Base-by-base conservation (phyloP, 305 asterid species). In the Rubia tinctorum region DNA sequence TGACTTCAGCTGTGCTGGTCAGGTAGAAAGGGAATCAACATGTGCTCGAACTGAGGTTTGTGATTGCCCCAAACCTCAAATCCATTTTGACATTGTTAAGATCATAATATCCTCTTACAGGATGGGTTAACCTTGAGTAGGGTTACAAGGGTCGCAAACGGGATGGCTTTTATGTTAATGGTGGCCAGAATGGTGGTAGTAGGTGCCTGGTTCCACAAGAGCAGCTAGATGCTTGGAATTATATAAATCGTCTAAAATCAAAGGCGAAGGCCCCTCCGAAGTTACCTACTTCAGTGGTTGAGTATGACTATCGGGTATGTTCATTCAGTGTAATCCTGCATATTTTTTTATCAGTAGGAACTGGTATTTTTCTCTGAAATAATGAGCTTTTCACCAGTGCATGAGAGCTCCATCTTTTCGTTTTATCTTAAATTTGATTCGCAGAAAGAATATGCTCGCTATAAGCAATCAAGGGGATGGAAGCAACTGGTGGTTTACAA, bases 21-120 rank as follows among this genome's bases (percentile, higher is more conserved):
- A 75, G 22, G 80, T 67, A 75, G 85, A 79, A 47, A 83, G 73
- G 68, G 75, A 65, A 70, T 58, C 75, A 51, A 77, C 80, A 44
- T 87, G 89, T 79, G 92, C 90, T 76, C 86, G 90, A 77, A 87
- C 91, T 66, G 90, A 89, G 92, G 92, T 87, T 65, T 73, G 80
- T 78, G 65, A 23, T 40, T 68, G 72, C 60, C 56, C 64, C 43
- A 15, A 66, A 43, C 56, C 43, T 49, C 45, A 69, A 45, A 78
- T 65, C 59, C 63, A 59, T 45, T 65, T 14, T n/a, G 22, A 44
- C 49, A 72, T 43, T 55, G 59, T 58, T 37, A 34, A 73, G 71
- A 69, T 53, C 13, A 22, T 43, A 14, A 8, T 40, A 69, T 68
- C 71, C 72, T 78, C 56, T 78, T 73, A 73, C 67, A 61, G 73